phyloP scores from a whole-genome alignment of 1,284 basidiomycete species.

The Testicularia cyperi region DNA sequence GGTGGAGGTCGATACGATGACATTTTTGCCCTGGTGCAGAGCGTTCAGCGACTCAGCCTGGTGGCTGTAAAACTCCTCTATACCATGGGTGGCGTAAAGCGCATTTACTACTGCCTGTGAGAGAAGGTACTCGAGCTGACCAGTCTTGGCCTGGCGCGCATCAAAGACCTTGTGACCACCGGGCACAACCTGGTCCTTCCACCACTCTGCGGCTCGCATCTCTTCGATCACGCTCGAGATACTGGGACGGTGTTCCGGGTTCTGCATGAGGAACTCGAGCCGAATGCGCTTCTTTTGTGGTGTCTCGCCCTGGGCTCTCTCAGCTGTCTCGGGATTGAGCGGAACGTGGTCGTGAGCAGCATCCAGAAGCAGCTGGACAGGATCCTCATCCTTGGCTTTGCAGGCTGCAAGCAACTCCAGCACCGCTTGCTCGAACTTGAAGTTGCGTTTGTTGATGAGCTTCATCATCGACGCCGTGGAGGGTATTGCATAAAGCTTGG shows the following conservation, averaged over 20 bases:
- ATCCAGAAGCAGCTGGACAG: slow-evolving; percentile 48
- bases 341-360: slow-evolving; percentile 55
- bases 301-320: slow-evolving; percentile 29
- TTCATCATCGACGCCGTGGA: slow-evolving; percentile 48
- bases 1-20: slow-evolving; percentile 86
- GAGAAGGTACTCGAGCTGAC: slow-evolving; percentile 40
- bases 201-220: slow-evolving; percentile 49
- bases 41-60: slow-evolving; percentile 76
- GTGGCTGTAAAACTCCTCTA: slow-evolving; percentile 73
- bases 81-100: slow-evolving; percentile 68
- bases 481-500: slow-evolving; percentile 32
- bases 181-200: slow-evolving; percentile 58
- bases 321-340: slow-evolving; percentile 40
- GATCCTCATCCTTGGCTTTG: slow-evolving; percentile 46
- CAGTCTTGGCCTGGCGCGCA: slow-evolving; percentile 32
- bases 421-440: slow-evolving; percentile 55
- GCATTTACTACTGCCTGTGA: slow-evolving; percentile 66
- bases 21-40: slow-evolving; percentile 68
- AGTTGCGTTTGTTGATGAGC: slow-evolving; percentile 55
- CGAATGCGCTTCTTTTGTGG: slow-evolving; percentile 50
- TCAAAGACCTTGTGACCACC: slow-evolving; percentile 52
- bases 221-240: slow-evolving; percentile 48
- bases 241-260: slow-evolving; percentile 44
- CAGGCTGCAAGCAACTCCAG: slow-evolving; percentile 52
- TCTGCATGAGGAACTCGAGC: slow-evolving; percentile 44